phyloP scores from a whole-genome alignment of 352 stramenopile species.

The Aphanomyces euteiches region DNA sequence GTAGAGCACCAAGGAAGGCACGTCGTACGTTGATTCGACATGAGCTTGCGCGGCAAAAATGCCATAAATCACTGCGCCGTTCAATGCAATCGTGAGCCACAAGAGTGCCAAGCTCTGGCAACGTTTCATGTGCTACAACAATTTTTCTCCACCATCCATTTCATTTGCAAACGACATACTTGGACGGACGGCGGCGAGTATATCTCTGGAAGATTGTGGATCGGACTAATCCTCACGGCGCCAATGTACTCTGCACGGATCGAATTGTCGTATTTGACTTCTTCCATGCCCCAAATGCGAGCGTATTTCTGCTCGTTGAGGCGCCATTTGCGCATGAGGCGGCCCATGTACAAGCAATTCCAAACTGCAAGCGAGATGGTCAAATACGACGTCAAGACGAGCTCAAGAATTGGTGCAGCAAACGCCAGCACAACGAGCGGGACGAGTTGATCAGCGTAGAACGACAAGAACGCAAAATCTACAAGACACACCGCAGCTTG shows the following conservation, averaged over 20 bases:
- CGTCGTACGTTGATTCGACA: neutral
- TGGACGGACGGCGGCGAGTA: slow-evolving; percentile 40
- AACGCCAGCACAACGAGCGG: slow-evolving; percentile 26
- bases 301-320: slow-evolving; percentile 43
- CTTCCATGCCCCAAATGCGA: slow-evolving; percentile 48
- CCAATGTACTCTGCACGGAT: slow-evolving; percentile 58
- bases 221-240: slow-evolving; percentile 43
- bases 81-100: neutral
- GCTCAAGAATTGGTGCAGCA: neutral
- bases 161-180: slow-evolving; percentile 12
- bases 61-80: slow-evolving; percentile 17
- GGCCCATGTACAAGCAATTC: slow-evolving; percentile 46
- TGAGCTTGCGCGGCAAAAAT: slow-evolving; percentile 27
- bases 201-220: slow-evolving; percentile 55
- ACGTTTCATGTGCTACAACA: neutral
- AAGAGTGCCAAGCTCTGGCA: neutral
- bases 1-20: neutral
- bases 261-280: slow-evolving; percentile 31
- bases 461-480: slow-evolving; percentile 69
- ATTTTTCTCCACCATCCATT: neutral
- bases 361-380: slow-evolving; percentile 44
- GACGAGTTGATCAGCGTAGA: slow-evolving; percentile 48
- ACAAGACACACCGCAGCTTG: neutral
- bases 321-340: slow-evolving; percentile 63
- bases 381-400: slow-evolving; percentile 8